A percentile compares a stretch with the other conserved stretches of the same genome.
Conservation (phyloP, 2,329 filamentous ascomycete species). For the Ceratocystiopsis minuta region DNA sequence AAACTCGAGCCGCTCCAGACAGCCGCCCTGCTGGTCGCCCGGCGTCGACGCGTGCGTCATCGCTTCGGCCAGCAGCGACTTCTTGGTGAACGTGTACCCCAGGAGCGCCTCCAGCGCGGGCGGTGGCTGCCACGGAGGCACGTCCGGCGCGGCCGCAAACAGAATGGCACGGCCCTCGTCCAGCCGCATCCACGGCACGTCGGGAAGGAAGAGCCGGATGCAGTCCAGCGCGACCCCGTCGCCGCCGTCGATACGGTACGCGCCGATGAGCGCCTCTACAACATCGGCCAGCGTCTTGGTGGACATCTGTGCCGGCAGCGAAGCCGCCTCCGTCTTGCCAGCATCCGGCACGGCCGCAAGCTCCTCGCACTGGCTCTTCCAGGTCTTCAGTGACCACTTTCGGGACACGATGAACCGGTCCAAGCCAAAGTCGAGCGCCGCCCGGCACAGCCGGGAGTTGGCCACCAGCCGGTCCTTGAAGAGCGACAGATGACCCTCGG, state of each 20-base stretch:
- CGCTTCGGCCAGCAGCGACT: constrained; percentile 55
- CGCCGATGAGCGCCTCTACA: constrained; percentile 69
- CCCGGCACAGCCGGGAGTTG: constrained; percentile 53
- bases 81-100: constrained; percentile 53
- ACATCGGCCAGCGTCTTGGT: constrained; percentile 77
- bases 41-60: constrained; percentile 55
- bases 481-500: constrained; percentile 56
- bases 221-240: constrained; percentile 43
- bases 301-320: constrained; percentile 28
- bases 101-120: constrained; percentile 43
- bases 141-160: constrained; percentile 20
- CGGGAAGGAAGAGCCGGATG: constrained; percentile 46
- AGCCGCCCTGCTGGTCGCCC: constrained; percentile 26
- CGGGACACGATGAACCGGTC: constrained; percentile 56
- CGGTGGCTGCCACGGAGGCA: constrained; percentile 24
- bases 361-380: constrained; percentile 33
- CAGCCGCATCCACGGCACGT: constrained; percentile 35
- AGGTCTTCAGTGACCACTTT: constrained; percentile 50
- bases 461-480: constrained; percentile 54
- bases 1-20: constrained; percentile 65
- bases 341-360: too few species aligned
- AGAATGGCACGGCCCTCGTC: constrained; percentile 23
- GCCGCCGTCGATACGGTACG: constrained; percentile 51
- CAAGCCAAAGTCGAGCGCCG: constrained; percentile 44
- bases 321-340: background rate